Conservation (phyloP, 2,329 filamentous ascomycete species). For the Cercospora sp. region DNA sequence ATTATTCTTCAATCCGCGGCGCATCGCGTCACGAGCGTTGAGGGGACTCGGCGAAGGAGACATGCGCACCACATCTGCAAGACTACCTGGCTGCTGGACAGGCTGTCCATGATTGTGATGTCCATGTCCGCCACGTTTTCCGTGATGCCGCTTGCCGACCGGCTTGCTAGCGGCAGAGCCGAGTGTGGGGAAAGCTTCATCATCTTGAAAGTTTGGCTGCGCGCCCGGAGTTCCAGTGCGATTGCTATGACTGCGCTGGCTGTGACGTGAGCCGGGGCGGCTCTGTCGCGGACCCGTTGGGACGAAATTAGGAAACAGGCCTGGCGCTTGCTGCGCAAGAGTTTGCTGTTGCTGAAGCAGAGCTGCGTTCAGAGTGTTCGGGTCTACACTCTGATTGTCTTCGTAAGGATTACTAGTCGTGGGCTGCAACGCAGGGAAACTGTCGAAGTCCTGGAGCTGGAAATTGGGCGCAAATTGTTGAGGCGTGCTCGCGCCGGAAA, state of each 20-base stretch:
- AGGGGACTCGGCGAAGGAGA: slow-evolving; percentile 70
- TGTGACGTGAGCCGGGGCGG: slow-evolving; percentile 76
- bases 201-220: slow-evolving; percentile 73
- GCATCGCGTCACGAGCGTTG: slow-evolving; percentile 53
- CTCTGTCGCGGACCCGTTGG: slow-evolving; percentile 51
- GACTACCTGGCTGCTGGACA: slow-evolving; percentile 70
- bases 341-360: slow-evolving; percentile 46
- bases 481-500: slow-evolving; percentile 62
- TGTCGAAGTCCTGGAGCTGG: slow-evolving; percentile 78
- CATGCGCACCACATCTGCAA: slow-evolving; percentile 95
- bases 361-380: slow-evolving; percentile 46
- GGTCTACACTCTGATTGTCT: slow-evolving; percentile 39
- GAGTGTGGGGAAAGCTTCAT: slow-evolving; percentile 89
- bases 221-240: slow-evolving; percentile 64
- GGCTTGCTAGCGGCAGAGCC: slow-evolving; percentile 73
- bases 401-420: slow-evolving; percentile 48
- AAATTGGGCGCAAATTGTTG: slow-evolving; percentile 66
- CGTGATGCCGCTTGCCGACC: slow-evolving; percentile 81
- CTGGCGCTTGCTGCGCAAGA: slow-evolving; percentile 57
- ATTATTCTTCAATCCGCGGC: slow-evolving; percentile 59
- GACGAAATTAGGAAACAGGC: slow-evolving; percentile 63
- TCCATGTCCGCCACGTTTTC: slow-evolving; percentile 82
- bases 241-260: slow-evolving; percentile 71
- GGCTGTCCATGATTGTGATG: slow-evolving; percentile 65
- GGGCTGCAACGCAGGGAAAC: slow-evolving; percentile 73